Base-by-base conservation (phyloP, 257 asterid genomes). In the Handroanthus guayacan region DNA sequence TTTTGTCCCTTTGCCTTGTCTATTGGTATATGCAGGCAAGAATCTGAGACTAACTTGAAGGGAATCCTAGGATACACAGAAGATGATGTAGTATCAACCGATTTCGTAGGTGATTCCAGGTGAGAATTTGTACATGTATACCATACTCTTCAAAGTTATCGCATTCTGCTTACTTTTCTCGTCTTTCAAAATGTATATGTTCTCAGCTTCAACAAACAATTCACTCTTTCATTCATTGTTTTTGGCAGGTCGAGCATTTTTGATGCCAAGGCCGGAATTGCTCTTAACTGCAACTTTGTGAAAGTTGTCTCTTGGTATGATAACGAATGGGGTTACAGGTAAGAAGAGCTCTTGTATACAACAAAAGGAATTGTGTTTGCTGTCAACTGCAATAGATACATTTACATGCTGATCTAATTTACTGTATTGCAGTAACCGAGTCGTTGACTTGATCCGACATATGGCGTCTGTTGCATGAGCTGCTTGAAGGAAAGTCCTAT, bases 311-410 rank as follows among this genome's bases (percentile, higher is more conserved):
- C 91, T 36, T 86, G 93, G 93, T 86, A 89, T 55, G 93, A 89
- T 78, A 86, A 89, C 17, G 94, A 89, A 79, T 89, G 91, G 94
- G 94, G 91, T 41, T 89, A 89, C 89, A 87, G 91, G 93, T 88
- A 79, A 52, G 74, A 71, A 12, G 16, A 48, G 5, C 5, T 14
- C 39, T 51, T 14, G 2, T 47, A 50, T 39, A 18, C 14, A 7
- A 72, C 9, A 56, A 10, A 20, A 55, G 5, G 52, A 57, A 17
- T 37, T 1, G 1, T n/a, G 58, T 66, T 16, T 56, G 45, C 52
- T n/a, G 18, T 25, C 5, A 12, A 20, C 38, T 3, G 2, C 20
- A 17, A 9, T 5, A 20, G 68, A 51, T 44, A n/a, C 41, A 43
- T 43, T 63, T 20, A 3, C 25, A 44, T 16, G 3, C 75, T 75